phyloP scores from a whole-genome alignment of 2,329 filamentous ascomycete genomes.

The Alternaria arbusti region DNA sequence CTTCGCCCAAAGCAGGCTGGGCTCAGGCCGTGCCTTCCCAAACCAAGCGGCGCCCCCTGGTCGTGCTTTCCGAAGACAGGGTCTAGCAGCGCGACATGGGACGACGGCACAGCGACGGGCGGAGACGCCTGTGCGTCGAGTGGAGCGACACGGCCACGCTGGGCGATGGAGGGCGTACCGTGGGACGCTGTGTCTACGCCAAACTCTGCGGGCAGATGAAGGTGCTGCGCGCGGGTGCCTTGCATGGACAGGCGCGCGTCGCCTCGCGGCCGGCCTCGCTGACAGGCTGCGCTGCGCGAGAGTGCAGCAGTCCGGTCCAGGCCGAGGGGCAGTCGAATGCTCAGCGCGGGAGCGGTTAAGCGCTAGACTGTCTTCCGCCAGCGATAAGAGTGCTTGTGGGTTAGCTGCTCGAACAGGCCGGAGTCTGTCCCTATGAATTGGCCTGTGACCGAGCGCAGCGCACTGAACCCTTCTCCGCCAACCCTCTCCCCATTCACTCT shows the following conservation, averaged over 20 bases:
- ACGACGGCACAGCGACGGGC: conserved; percentile 6
- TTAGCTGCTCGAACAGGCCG: conserved; percentile 18
- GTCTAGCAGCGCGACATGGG: conserved; percentile 10
- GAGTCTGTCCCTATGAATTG: conserved; percentile 13
- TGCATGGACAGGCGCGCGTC: conserved; percentile 6
- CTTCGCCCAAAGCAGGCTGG: conserved; percentile 21
- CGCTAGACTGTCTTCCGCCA: conserved; percentile 22
- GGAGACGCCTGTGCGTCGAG: conserved; percentile 3
- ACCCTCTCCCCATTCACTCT: conserved; percentile 10
- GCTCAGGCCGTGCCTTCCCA: conserved; percentile 23
- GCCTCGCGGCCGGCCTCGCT: neutral
- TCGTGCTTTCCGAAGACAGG: conserved; percentile 15
- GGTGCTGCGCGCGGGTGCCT: conserved; percentile 13
- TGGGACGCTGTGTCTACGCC: neutral
- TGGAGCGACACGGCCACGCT: neutral
- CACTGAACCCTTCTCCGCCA: conserved; percentile 13
- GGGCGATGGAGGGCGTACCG: neutral
- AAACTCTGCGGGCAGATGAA: neutral
- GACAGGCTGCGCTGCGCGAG: neutral
- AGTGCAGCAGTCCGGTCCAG: conserved; percentile 11
- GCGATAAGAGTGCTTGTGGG: conserved; percentile 34
- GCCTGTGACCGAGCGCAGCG: conserved; percentile 12
- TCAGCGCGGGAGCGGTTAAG: conserved; percentile 19
- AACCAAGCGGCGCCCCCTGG: conserved; percentile 20
- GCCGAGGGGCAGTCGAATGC: conserved; percentile 6